A percentile compares a stretch with the other conserved stretches of the same genome.
Conservation (phyloP, 495 filamentous ascomycete species). For the Penicillium angulare region DNA sequence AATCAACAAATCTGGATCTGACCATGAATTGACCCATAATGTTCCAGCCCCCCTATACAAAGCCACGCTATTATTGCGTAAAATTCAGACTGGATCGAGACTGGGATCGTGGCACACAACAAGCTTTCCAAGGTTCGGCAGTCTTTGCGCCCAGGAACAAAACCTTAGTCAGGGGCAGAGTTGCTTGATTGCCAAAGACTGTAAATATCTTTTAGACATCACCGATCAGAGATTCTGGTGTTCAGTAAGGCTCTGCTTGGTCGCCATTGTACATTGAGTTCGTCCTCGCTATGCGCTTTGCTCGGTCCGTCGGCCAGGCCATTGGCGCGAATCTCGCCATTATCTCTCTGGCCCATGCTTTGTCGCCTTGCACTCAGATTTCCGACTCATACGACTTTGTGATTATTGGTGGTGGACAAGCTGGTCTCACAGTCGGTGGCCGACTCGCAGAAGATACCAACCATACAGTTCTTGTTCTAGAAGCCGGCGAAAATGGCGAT, state of each 20-base stretch:
- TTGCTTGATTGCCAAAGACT: too few species aligned
- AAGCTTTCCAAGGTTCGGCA: background rate
- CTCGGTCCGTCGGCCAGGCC: background rate
- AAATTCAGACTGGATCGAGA: too few species aligned
- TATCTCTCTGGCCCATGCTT: constrained; percentile 11
- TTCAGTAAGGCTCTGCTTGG: too few species aligned
- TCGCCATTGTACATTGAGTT: too few species aligned
- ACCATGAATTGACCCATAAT: background rate
- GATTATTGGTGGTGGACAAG: constrained; percentile 43
- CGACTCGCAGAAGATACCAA: constrained; percentile 25
- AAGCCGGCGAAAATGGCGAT: constrained; percentile 39
- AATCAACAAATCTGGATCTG: background rate
- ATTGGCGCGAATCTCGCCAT: background rate
- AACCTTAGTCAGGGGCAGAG: background rate
- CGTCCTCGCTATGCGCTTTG: too few species aligned
- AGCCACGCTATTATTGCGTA: background rate
- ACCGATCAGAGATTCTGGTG: background rate
- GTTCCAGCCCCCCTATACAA: background rate
- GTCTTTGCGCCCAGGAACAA: background rate
- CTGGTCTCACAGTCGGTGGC: constrained; percentile 32
- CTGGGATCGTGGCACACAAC: too few species aligned
- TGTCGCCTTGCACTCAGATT: constrained; percentile 29
- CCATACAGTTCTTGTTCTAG: constrained; percentile 42
- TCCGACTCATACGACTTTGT: constrained; percentile 45
- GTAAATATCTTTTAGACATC: background rate